Evolutionary conservation across 495 filamentous ascomycete genomes (phyloP).

Genomic region (Xylaria flabelliformis): DNA sequence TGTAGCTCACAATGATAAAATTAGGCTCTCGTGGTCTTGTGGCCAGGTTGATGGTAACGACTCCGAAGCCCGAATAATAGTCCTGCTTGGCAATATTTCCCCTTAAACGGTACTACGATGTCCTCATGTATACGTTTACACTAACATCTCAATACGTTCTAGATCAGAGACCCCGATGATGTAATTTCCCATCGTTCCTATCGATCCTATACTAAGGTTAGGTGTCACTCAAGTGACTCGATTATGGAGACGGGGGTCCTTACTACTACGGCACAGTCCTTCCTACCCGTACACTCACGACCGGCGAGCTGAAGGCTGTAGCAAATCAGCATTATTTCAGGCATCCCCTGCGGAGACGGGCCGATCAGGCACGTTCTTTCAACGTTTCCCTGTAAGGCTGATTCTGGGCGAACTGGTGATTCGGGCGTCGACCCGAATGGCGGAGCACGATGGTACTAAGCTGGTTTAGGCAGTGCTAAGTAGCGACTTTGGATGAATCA

Average conservation of each 20-base stretch:
- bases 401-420: background rate
- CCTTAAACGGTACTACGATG: conserved; percentile 1
- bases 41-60: background rate
- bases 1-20: conserved; percentile 1
- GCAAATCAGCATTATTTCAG: background rate
- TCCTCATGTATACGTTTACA: conserved; percentile 4
- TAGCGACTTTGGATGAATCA: background rate
- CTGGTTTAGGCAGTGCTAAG: background rate
- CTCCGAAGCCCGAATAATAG: background rate
- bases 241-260: background rate
- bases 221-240: background rate
- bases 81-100: background rate
- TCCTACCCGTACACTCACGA: background rate
- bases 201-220: background rate
- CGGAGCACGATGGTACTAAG: conserved; percentile 14
- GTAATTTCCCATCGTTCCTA: conserved; percentile 3
- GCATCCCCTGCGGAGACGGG: background rate
- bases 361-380: background rate
- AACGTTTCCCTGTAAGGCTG: background rate
- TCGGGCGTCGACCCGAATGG: conserved; percentile 6
- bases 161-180: background rate
- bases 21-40: background rate
- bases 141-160: background rate
- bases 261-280: conserved; percentile 10
- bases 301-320: background rate